Conservation (phyloP, 2,329 filamentous ascomycete genomes). For the Fusarium sp. region DNA sequence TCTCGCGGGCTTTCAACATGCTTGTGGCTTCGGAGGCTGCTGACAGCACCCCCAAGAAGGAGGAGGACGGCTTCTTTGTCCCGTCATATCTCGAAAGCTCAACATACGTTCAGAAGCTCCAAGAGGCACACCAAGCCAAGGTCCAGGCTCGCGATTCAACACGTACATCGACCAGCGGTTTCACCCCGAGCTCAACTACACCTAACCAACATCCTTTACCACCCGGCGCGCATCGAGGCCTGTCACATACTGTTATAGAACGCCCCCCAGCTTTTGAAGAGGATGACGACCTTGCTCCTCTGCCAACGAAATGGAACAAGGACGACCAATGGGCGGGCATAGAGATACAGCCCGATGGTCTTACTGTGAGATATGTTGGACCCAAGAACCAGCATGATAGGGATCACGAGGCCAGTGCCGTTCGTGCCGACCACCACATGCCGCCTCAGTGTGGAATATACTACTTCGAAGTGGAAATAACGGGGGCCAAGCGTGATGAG, state of each 20-base stretch:
- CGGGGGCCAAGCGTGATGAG: constrained; percentile 67
- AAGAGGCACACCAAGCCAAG: constrained; percentile 76
- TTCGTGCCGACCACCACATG: constrained; percentile 88
- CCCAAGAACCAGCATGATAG: constrained; percentile 63
- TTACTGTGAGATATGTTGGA: constrained; percentile 74
- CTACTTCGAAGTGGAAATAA: constrained; percentile 82
- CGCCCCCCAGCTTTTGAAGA: constrained; percentile 73
- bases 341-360: constrained; percentile 80
- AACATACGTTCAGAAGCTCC: constrained; percentile 81
- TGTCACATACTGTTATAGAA: constrained; percentile 88
- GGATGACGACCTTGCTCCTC: constrained; percentile 70
- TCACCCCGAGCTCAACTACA: constrained; percentile 60
- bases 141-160: constrained; percentile 63
- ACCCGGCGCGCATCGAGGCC: constrained; percentile 75
- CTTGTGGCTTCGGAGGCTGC: constrained; percentile 56
- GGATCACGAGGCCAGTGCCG: constrained; percentile 82
- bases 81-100: constrained; percentile 87
- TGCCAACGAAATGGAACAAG: constrained; percentile 87
- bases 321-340: constrained; percentile 79
- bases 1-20: constrained; percentile 67
- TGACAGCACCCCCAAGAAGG: constrained; percentile 46
- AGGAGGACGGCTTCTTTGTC: constrained; percentile 73
- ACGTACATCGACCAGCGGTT: constrained; percentile 38
- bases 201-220: constrained; percentile 58
- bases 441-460: constrained; percentile 92